Conservation (phyloP, 495 filamentous ascomycete species). For the Hypoxylon intermedium region DNA sequence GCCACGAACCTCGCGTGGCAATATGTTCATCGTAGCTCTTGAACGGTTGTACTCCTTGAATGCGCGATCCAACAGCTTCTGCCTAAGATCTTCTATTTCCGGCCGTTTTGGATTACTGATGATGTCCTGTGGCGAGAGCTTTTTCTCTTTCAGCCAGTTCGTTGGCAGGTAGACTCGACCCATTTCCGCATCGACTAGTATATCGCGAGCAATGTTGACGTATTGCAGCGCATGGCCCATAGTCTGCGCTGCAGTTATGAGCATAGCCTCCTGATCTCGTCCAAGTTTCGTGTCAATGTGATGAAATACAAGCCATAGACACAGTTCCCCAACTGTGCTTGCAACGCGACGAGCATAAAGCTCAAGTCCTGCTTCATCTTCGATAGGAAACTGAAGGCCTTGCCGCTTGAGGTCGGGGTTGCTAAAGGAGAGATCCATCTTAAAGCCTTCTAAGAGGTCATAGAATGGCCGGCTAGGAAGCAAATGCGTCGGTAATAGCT, state of each 20-base stretch:
- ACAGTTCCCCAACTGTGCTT: constrained; percentile 70
- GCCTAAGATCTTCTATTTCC: constrained; percentile 55
- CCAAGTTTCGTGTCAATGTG: constrained; percentile 49
- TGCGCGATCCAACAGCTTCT: constrained; percentile 61
- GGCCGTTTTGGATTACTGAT: constrained; percentile 52
- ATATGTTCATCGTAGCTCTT: constrained; percentile 57
- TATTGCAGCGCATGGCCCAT: constrained; percentile 76
- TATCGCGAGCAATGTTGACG: constrained; percentile 75
- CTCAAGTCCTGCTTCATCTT: constrained; percentile 60
- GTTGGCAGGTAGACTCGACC: constrained; percentile 68
- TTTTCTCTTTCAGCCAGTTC: constrained; percentile 64
- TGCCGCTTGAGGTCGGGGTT: neutral
- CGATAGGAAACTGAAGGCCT: constrained; percentile 58
- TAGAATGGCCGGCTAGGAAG: constrained; percentile 62
- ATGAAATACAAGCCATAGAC: constrained; percentile 66
- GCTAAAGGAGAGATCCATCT: constrained; percentile 64
- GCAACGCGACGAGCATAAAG: constrained; percentile 67
- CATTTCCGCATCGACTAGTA: constrained; percentile 65
- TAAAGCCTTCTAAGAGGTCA: constrained; percentile 66
- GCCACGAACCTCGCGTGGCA: constrained; percentile 62
- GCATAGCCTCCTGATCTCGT: constrained; percentile 28
- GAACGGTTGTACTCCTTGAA: constrained; percentile 60
- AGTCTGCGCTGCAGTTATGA: constrained; percentile 56
- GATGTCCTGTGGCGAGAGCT: constrained; percentile 59
- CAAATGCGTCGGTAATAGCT: constrained; percentile 60